Base-by-base conservation (phyloP, 225 moss, liverwort and hornwort genomes). In the Marchantia paleacea region DNA sequence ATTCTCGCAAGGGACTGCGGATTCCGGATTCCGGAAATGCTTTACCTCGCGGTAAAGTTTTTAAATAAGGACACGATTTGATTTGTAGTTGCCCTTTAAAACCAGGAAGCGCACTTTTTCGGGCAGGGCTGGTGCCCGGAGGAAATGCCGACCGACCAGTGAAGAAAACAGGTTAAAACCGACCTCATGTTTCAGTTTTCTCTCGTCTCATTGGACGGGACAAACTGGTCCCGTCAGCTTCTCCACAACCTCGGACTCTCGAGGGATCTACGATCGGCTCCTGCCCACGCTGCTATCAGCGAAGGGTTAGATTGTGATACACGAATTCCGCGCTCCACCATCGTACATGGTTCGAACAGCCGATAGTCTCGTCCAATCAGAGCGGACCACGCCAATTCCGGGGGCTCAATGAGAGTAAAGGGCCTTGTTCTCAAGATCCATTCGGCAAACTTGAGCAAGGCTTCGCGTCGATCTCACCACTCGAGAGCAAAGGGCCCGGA, bases 261-360 rank as follows among this genome's bases (percentile, higher is more conserved):
- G 39, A 39, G 39, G 20, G 9, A n/a, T 52, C 50, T 16, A 51
- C 47, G 70, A 19, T 47, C 1, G 0, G 9, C 8, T 6, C 7
- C 1, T 6, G 31, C 13, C 72, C 72, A 72, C 72, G 72, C 11
- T 6, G 7, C 8, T 15, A 0, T 49, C n/a, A 24, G 1, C 1
- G 8, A 4, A 72, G 22, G 72, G 72, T 12, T n/a, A 12, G 50
- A 72, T 72, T 15, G 10, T 3, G 0, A 18, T 72, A 72, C 72
- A 72, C 72, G 72, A 72, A 22, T 19, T 24, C 50, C 72, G 22
- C 19, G 22, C 72, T 72, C 50, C 50, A 72, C 72, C 51, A 51
- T n/a, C 49, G 10, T 70, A 49, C 48, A 16, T 49, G 31, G 70
- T 72, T 72, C n/a, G 72, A 51, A 50, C 72, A 52, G 24, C 72